A percentile compares a stretch with the other conserved stretches of the same genome.
phyloP scores from a whole-genome alignment of 1,284 basidiomycete genomes.

The Tranzscheliella williamsii region DNA sequence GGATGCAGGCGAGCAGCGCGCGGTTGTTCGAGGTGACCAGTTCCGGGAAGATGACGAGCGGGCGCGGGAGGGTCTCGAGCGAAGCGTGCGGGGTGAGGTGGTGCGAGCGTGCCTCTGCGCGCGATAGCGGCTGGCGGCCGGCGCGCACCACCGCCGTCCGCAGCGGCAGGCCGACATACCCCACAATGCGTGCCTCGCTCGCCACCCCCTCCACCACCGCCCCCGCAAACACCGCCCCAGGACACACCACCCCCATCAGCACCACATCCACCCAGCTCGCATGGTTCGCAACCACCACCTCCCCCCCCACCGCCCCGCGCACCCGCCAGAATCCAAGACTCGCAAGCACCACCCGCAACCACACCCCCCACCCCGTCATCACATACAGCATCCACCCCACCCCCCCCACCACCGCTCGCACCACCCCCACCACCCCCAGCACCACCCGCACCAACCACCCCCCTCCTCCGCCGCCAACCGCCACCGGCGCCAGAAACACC shows the following conservation, averaged over 20 bases:
- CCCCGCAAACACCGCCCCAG: too few relatives aligned
- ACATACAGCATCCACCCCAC: constrained; percentile 6
- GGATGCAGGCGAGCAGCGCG: too few relatives aligned
- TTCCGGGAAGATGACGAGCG: constrained; percentile 55
- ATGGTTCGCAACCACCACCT: constrained; percentile 54
- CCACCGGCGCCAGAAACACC: constrained; percentile 39
- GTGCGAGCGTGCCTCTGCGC: too few relatives aligned
- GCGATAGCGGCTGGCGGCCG: too few relatives aligned
- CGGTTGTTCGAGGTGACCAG: constrained; percentile 35
- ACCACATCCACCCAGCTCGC: constrained; percentile 53
- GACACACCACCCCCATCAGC: too few relatives aligned
- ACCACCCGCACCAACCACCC: constrained; percentile 6
- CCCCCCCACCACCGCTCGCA: background rate
- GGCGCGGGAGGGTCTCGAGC: too few relatives aligned
- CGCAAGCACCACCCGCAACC: constrained; percentile 5
- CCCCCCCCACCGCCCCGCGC: too few relatives aligned
- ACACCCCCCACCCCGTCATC: background rate
- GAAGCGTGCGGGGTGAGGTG: too few relatives aligned
- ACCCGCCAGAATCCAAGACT: constrained; percentile 11
- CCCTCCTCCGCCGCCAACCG: background rate
- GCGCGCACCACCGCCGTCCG: too few relatives aligned
- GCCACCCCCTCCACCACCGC: too few relatives aligned
- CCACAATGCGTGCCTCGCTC: too few relatives aligned
- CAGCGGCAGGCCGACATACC: too few relatives aligned
- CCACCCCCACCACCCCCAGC: constrained; percentile 1